Percentiles rank a stretch among this genome's conserved stretches.
These are phyloP conservation scores for Diaporthe sp. DNA, from an alignment of 2,329 filamentous ascomycete species.

Conservation along the genomic window DNA sequence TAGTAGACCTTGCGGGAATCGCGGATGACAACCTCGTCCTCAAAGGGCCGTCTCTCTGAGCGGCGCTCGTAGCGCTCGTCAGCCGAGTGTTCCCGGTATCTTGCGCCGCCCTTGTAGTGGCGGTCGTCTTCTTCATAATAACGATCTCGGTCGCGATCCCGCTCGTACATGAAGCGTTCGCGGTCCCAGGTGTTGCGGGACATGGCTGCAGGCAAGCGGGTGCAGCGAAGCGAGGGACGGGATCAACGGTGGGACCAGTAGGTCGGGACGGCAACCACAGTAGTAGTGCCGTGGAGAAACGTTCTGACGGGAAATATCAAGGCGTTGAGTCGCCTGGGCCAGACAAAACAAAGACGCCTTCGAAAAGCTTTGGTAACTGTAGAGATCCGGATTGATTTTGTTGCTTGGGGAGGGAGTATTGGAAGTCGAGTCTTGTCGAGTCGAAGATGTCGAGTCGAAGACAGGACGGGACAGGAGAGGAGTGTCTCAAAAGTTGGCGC, in stretches of 20 bases:
- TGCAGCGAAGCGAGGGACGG: slow-evolving; percentile 6
- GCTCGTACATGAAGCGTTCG: slow-evolving; percentile 60
- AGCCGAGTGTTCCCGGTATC: slow-evolving; percentile 56
- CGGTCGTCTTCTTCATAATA: slow-evolving; percentile 66
- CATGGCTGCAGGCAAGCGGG: slow-evolving; percentile 19
- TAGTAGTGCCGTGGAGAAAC: not conserved
- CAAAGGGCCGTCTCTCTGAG: slow-evolving; percentile 53
- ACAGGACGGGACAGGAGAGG: not conserved
- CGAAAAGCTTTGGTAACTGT: not conserved
- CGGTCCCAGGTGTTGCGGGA: slow-evolving; percentile 58
- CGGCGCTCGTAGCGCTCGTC: slow-evolving; percentile 62
- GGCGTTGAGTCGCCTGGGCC: not conserved
- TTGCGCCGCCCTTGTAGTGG: slow-evolving; percentile 51
- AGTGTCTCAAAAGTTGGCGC: slow-evolving; percentile 33
- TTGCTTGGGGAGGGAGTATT: not conserved
- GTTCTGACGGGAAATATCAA: not conserved
- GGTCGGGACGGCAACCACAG: slow-evolving; percentile 17
- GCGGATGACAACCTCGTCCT: slow-evolving; percentile 57
- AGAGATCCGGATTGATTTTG: not conserved
- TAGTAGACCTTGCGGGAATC: slow-evolving; percentile 60
- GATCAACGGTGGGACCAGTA: slow-evolving; percentile 28
- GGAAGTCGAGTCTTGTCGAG: slow-evolving; percentile 7
- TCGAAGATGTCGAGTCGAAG: slow-evolving; percentile 11
- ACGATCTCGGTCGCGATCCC: slow-evolving; percentile 58
- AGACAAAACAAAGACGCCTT: not conserved